Evolutionary conservation across 2,329 filamentous ascomycete genomes (phyloP), one percentile per base, ranked within the genome.

Genomic region (Fusarium proliferatum): DNA sequence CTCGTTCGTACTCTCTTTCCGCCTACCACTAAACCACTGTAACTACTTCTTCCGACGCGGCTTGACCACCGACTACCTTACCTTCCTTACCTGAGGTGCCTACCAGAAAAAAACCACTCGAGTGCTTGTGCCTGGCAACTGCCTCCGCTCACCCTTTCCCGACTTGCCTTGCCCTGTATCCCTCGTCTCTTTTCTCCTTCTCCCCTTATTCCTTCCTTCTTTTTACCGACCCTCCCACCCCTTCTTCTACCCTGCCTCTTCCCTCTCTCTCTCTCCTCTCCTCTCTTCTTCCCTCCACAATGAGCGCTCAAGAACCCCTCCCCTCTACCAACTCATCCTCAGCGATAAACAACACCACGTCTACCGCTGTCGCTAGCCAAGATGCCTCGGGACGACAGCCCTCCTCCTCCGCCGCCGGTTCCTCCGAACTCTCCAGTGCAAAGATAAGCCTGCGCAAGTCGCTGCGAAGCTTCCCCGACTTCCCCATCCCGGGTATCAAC

Each of bases 401-500:
- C 89, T 64, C 88, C 89, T 78, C 88, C 88, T 77, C 88, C 88
- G 67, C 89, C 89, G 73, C 88, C 88, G 71, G 86, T 87, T 79
- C 88, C 88, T 77, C 88, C 89, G 84, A 90, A 90, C 88, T 90
- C 89, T 82, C 89, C 89, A 78, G 88, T 90, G 87, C 87, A 88
- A 89, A 91, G 89, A 85, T 91, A 88, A 92, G 84, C 88, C 95
- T 87, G 88, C 85, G 91, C 81, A 84, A 85, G 76, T 90, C 92
- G 68, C 90, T 98, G 77, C 93, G 94, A 84, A 92, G 95, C 83
- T 97, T 94, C 86, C 90, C 91, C 80, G 94, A 98, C 87, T 98
- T 98, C 86, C 96, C 96, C 67, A 92, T 93, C 75, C 91, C 93
- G 51, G 96, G 96, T 82, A 96, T 99, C 81, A 88, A 97, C 79